Percentiles rank a stretch among this genome's conserved stretches.
Conservation (phyloP, 352 stramenopile genomes). For the Peronospora destructor region DNA sequence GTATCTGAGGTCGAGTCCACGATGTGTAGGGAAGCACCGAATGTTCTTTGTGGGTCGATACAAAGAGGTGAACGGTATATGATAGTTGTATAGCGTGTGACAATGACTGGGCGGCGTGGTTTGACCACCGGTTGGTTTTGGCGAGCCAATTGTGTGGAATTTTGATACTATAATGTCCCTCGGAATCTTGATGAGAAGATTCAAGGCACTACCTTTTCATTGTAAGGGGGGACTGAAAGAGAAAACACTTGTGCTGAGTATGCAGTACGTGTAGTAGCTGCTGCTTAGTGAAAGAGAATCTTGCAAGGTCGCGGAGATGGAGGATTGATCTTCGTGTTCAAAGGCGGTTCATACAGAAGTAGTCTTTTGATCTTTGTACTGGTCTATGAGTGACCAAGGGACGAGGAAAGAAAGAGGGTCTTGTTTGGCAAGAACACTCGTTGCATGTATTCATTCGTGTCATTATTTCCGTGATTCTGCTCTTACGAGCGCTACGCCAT, state of each 20-base stretch:
- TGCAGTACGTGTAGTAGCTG: conserved; percentile 4
- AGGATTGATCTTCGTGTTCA: conserved; percentile 54
- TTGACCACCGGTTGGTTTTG: conserved; percentile 56
- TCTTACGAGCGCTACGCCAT: conserved; percentile 13
- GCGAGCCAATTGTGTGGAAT: conserved; percentile 46
- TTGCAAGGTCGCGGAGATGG: conserved; percentile 51
- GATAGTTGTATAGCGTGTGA: conserved; percentile 2
- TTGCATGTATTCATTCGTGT: conserved; percentile 22
- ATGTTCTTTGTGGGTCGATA: not conserved
- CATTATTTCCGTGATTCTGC: conserved; percentile 21
- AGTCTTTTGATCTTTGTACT: conserved; percentile 11
- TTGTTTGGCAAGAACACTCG: not conserved
- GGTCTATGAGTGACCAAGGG: not conserved
- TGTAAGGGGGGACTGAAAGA: conserved; percentile 71
- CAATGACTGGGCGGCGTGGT: conserved; percentile 1
- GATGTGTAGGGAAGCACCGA: not conserved
- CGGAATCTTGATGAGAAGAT: conserved; percentile 78
- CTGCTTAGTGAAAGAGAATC: conserved; percentile 15
- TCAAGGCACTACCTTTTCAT: conserved; percentile 73
- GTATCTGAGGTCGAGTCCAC: not conserved
- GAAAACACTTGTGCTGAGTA: conserved; percentile 11
- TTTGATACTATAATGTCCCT: conserved; percentile 35
- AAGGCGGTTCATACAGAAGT: conserved; percentile 62
- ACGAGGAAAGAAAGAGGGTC: conserved; percentile 11
- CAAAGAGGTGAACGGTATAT: conserved; percentile 3